Evolutionary conservation across 164 flowering plant species (phyloP), one percentile per base, ranked within the genome.

Genomic region (Liquidambar formosana): DNA sequence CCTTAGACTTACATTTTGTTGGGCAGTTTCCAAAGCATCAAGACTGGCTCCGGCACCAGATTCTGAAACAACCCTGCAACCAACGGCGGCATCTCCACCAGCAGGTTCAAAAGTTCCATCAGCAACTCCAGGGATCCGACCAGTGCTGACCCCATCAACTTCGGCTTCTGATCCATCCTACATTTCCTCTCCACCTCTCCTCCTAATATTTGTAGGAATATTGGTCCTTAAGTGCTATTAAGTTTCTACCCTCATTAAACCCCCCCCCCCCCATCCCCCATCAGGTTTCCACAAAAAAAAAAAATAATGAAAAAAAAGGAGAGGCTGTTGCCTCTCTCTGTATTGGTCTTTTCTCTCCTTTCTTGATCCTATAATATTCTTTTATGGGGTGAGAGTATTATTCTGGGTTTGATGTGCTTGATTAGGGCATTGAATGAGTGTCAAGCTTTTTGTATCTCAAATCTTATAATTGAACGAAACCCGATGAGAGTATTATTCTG

Each of bases 21-120:
- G 52, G 13, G 33, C 73, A 85, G 83, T 71, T 70, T 82, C 84
- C 44, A 79, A 82, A 68, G 78, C 82, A 58, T 52, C 73, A 58
- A 54, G 76, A 26, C 8, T 47, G 26, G 74, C 75, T n/a, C 73
- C 67, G 28, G 74, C 82, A 67, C 76, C 74, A 22, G 45, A 69
- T 47, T 25, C 70, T 9, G 68, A 33, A 21, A 16, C 61, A 23
- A 27, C 63, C 10, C 10, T 8, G 21, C 41, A 61, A 16, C 45
- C 61, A 45, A 2, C 72, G 43, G 64, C 78, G 10, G 66, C 66
- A 28, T 38, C 71, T 25, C 21, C 81, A 57, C 73, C 82, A 8
- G 56, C 38, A 16, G 73, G 51, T 11, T 12, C 70, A 56, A 59
- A 56, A 51, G 57, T 66, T 27, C 77, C 86, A 12, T 26, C 70